Conservation (phyloP, 805 yeast species). For the Sungouiozyma intestinalis region DNA sequence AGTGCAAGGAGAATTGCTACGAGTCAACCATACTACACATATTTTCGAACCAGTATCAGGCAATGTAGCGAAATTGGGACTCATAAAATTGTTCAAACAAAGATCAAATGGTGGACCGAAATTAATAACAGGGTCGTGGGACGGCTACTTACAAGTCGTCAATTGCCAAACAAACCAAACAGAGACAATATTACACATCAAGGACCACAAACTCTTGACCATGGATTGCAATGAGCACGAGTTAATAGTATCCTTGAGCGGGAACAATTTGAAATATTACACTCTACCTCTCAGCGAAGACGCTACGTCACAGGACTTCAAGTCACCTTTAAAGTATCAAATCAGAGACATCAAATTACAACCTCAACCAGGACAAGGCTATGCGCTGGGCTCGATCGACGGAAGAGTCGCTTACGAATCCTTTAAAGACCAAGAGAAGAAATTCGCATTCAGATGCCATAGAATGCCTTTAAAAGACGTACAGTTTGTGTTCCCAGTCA, state of each 20-base stretch:
- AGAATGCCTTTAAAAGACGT: conserved; percentile 36
- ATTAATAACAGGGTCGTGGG: conserved; percentile 55
- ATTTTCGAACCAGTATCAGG: conserved; percentile 19
- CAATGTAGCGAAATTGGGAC: conserved; percentile 31
- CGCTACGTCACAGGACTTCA: conserved; percentile 20
- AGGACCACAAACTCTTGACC: conserved; percentile 32
- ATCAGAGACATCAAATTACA: conserved; percentile 45
- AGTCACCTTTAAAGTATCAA: conserved; percentile 59
- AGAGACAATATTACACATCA: conserved; percentile 2
- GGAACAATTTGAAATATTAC: conserved; percentile 34
- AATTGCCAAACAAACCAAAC: conserved; percentile 31
- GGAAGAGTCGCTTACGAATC: conserved; percentile 73
- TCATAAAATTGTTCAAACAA: conserved; percentile 21
- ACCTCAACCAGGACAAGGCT: conserved; percentile 42
- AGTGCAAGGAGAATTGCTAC: conserved; percentile 44
- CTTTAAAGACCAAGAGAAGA: conserved; percentile 38
- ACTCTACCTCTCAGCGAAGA: conserved; percentile 8
- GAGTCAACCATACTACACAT: conserved; percentile 41
- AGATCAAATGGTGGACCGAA: conserved; percentile 6
- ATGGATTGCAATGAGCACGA: conserved; percentile 44
- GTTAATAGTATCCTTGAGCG: conserved; percentile 45
- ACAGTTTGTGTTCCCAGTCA: conserved; percentile 65
- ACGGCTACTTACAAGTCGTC: conserved; percentile 37
- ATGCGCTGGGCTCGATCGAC: conserved; percentile 64
- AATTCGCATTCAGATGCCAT: conserved; percentile 80